Percentiles rank a stretch among this genome's conserved stretches.
These are phyloP conservation scores for Lactarius indigo DNA, from an alignment of 768 basidiomycete species.

Conservation along the genomic window DNA sequence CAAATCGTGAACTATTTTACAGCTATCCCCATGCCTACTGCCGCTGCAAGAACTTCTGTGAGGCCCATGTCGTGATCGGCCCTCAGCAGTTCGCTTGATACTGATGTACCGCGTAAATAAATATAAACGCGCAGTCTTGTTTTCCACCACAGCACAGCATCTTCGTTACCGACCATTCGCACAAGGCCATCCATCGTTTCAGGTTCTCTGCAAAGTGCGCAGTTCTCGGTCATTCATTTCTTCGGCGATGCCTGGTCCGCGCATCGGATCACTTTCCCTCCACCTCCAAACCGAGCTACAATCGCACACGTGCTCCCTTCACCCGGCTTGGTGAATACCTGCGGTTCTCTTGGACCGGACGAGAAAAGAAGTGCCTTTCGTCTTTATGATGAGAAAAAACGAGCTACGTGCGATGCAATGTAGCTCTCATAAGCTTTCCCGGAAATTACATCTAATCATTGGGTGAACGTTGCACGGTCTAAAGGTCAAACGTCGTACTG, in stretches of 20 bases:
- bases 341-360: background rate
- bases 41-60: background rate
- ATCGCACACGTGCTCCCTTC: no score
- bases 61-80: background rate
- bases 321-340: no score
- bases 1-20: background rate
- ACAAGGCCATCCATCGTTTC: background rate
- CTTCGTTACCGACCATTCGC: background rate
- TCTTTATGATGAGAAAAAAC: background rate
- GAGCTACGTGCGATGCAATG: background rate
- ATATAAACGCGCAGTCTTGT: background rate
- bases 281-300: no score
- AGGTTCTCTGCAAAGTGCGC: background rate
- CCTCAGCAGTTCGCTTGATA: background rate
- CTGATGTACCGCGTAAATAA: background rate
- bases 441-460: background rate
- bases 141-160: background rate
- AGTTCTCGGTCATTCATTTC: background rate
- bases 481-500: background rate
- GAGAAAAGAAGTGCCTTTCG: background rate
- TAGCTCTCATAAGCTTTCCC: background rate
- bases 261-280: background rate
- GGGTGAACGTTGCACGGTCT: background rate
- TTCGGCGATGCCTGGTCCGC: background rate
- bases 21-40: background rate